Evolutionary conservation across 306 rosid species (phyloP).

Genomic region (Begonia fuchsioides): DNA sequence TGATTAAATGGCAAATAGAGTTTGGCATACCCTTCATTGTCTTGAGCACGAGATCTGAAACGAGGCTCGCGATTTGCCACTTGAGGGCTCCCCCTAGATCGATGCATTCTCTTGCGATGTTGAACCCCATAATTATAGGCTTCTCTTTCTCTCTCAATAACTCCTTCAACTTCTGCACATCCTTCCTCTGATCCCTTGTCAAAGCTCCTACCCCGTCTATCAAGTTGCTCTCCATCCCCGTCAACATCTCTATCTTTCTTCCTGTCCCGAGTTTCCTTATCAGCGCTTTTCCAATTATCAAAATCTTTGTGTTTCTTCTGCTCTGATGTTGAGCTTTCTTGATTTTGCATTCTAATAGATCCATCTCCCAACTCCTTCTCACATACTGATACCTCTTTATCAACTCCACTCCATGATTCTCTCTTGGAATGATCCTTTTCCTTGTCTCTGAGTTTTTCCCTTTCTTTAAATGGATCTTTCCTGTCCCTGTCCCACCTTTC

Average conservation of each 20-base stretch:
- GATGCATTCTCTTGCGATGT: slow-evolving; percentile 80
- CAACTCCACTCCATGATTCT: slow-evolving; percentile 54
- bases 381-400: slow-evolving; percentile 35
- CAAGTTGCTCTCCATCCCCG: slow-evolving; percentile 54
- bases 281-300: slow-evolving; percentile 61
- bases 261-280: slow-evolving; percentile 61
- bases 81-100: slow-evolving; percentile 75
- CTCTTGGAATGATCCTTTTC: slow-evolving; percentile 55
- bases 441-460: slow-evolving; percentile 52
- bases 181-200: slow-evolving; percentile 86
- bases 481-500: slow-evolving; percentile 73
- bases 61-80: slow-evolving; percentile 57
- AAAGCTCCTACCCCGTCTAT: slow-evolving; percentile 41
- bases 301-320: slow-evolving; percentile 63
- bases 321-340: slow-evolving; percentile 35
- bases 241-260: slow-evolving; percentile 66
- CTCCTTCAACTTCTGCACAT: slow-evolving; percentile 49
- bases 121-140: slow-evolving; percentile 59
- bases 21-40: slow-evolving; percentile 57
- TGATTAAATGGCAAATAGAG: slow-evolving; percentile 6
- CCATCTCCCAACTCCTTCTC: slow-evolving; percentile 73
- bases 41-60: slow-evolving; percentile 48
- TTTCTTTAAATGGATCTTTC: slow-evolving; percentile 54
- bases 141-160: slow-evolving; percentile 58
- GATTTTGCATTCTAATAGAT: slow-evolving; percentile 36